Conservation (phyloP, 441 rosid species). For the Erysimum pusillum region DNA sequence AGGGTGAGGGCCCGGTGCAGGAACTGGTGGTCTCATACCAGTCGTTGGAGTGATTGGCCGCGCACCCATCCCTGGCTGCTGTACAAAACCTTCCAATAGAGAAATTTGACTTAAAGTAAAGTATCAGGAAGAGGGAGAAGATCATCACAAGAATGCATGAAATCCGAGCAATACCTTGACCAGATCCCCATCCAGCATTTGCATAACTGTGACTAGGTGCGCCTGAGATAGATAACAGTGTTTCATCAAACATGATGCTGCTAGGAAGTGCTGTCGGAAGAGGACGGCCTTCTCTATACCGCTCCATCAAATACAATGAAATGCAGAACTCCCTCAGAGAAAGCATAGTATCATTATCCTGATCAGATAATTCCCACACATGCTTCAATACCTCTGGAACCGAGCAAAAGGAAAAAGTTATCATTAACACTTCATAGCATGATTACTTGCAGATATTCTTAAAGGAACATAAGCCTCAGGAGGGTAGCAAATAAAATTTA, state of each 20-base stretch:
- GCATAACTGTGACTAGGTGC: constrained; percentile 71
- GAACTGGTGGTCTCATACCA: constrained; percentile 80
- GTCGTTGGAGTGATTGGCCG: constrained; percentile 65
- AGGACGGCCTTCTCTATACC: constrained; percentile 87
- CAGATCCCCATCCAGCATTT: constrained; percentile 79
- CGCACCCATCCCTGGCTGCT: constrained; percentile 67
- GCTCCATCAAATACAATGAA: constrained; percentile 97
- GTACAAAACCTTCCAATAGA: constrained; percentile 71
- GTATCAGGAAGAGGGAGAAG: constrained; percentile 32
- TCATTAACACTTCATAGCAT: constrained; percentile 19
- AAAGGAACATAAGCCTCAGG: constrained; percentile 19
- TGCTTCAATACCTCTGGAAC: constrained; percentile 87
- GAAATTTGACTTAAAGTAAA: constrained; percentile 7
- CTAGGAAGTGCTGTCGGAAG: constrained; percentile 87
- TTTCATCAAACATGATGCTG: constrained; percentile 83
- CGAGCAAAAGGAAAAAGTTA: constrained; percentile 44
- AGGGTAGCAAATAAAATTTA: constrained; percentile 34
- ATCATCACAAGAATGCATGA: constrained; percentile 31
- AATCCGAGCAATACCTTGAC: constrained; percentile 62
- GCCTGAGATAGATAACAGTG: constrained; percentile 83
- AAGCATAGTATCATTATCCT: constrained; percentile 96
- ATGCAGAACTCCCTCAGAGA: constrained; percentile 96
- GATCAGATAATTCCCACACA: constrained; percentile 97
- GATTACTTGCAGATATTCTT: constrained; percentile 24
- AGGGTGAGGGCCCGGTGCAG: constrained; percentile 54